These are phyloP conservation scores for Stipa capillata DNA, from an alignment of 176 grass and related monocot species.

Conservation along the genomic window DNA sequence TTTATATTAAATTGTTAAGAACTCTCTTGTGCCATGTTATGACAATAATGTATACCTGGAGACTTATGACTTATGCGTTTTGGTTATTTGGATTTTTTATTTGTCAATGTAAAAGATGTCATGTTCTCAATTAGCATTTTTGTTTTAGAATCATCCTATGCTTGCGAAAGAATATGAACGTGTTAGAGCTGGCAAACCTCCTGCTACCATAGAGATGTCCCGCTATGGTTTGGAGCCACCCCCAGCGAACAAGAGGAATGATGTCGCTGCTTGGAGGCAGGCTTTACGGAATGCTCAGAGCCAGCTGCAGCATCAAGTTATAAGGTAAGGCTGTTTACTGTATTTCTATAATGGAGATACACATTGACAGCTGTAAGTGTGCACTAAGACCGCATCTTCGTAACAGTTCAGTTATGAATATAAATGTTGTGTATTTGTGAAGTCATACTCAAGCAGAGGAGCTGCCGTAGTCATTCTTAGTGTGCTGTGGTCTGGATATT, in stretches of 20 bases:
- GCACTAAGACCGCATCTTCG: neutral
- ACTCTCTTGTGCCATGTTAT: neutral
- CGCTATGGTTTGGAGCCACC: conserved; percentile 91
- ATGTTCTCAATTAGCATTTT: conserved; percentile 14
- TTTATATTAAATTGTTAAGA: neutral
- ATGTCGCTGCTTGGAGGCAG: conserved; percentile 82
- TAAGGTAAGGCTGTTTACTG: conserved; percentile 39
- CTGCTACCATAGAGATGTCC: conserved; percentile 90
- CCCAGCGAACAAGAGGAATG: conserved; percentile 72
- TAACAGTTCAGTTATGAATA: neutral
- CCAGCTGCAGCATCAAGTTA: conserved; percentile 89
- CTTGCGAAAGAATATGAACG: conserved; percentile 95
- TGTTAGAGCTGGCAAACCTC: conserved; percentile 88
- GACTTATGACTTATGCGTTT: neutral
- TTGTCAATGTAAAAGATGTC: neutral
- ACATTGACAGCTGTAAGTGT: neutral
- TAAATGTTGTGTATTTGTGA: neutral
- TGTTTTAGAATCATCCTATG: conserved; percentile 84
- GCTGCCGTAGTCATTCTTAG: neutral
- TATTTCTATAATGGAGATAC: neutral
- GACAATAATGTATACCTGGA: neutral
- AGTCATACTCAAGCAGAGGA: neutral
- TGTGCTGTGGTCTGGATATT: neutral
- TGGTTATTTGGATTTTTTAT: neutral
- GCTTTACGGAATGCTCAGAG: conserved; percentile 83